Evolutionary conservation across 2,329 filamentous ascomycete species (phyloP).

Genomic region (Pseudopithomyces chartarum): DNA sequence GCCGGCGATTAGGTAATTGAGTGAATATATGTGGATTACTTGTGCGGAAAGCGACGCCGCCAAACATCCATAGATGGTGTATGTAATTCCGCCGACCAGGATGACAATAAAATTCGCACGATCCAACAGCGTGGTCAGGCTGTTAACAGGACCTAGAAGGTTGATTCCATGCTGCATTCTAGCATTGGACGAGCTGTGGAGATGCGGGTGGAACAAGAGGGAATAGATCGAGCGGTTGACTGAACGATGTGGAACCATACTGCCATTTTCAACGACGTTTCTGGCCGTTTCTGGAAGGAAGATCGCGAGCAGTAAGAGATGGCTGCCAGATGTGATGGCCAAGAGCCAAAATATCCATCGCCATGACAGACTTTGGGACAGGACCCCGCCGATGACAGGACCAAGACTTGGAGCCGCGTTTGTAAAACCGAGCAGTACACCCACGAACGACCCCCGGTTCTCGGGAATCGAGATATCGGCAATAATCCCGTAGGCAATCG

Average conservation of each 20-base stretch:
- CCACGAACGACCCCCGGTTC: conserved; percentile 51
- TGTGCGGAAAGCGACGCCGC: no score
- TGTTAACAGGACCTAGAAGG: no score
- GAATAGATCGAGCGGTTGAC: neutral
- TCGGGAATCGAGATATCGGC: conserved; percentile 49
- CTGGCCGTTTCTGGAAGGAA: conserved; percentile 48
- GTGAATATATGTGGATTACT: no score
- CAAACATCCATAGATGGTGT: no score
- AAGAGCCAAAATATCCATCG: conserved; percentile 61
- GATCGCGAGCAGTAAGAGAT: conserved; percentile 38
- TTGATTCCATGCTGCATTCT: no score
- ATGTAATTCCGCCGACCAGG: no score
- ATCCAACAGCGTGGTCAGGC: no score
- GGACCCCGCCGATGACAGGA: conserved; percentile 57
- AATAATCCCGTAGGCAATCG: conserved; percentile 50
- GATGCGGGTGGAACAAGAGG: no score
- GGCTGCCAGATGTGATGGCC: conserved; percentile 50
- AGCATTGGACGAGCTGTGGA: no score
- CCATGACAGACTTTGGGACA: conserved; percentile 57
- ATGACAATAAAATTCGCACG: no score
- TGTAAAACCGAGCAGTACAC: conserved; percentile 46
- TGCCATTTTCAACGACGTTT: conserved; percentile 6
- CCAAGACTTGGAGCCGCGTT: conserved; percentile 50
- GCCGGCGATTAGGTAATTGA: no score
- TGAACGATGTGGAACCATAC: neutral